phyloP scores from a whole-genome alignment of 179 eudicot species.

The Actinidia chinensis region DNA sequence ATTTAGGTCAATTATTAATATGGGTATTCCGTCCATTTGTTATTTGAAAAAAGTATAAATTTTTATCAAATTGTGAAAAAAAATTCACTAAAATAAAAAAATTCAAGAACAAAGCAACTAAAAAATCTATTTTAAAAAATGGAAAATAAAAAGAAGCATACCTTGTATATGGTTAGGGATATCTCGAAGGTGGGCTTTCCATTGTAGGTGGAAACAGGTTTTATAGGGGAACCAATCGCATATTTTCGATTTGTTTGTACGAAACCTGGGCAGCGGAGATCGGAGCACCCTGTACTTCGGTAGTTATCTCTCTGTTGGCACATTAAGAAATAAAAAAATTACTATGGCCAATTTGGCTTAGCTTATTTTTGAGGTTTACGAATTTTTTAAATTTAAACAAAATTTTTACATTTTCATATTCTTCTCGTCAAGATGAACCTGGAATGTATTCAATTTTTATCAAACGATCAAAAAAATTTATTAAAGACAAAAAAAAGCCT shows the following conservation, averaged over 20 bases:
- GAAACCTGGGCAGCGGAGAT: not conserved
- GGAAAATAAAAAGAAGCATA: not conserved
- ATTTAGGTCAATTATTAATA: no score
- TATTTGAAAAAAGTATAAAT: no score
- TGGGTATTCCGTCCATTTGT: no score
- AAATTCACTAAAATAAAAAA: not conserved
- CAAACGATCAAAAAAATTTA: no score
- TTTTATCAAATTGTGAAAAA: no score
- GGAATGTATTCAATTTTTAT: no score
- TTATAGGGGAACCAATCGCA: not conserved
- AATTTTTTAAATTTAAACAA: no score
- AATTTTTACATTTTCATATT: no score
- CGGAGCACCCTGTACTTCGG: constrained; percentile 4
- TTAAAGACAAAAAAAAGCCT: no score
- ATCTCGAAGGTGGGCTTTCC: not conserved
- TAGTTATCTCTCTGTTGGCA: constrained; percentile 11
- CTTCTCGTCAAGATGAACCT: no score
- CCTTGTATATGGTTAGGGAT: constrained; percentile 7
- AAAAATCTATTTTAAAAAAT: no score
- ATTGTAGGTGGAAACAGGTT: constrained; percentile 11
- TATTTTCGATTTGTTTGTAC: not conserved
- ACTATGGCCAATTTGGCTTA: not conserved
- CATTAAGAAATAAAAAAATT: not conserved
- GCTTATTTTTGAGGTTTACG: not conserved
- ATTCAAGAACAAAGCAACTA: no score